Evolutionary conservation across 495 filamentous ascomycete species (phyloP).

Genomic region (Aspergillus nanangensis): DNA sequence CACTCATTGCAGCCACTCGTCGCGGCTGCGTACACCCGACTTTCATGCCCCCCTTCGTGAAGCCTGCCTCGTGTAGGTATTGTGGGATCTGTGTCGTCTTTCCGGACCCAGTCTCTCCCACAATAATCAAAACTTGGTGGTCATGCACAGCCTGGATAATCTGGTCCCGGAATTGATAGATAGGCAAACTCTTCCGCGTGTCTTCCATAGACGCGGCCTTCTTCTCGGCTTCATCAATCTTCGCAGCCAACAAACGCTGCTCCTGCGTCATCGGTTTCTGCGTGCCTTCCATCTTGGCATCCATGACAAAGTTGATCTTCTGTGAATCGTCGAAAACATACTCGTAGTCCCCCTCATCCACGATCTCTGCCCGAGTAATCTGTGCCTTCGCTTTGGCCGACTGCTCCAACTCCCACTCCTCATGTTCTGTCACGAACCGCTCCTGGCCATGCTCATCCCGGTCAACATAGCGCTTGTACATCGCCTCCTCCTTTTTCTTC

Average conservation of each 20-base stretch:
- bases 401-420: slow-evolving; percentile 95
- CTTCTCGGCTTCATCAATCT: slow-evolving; percentile 82
- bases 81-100: slow-evolving; percentile 90
- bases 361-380: slow-evolving; percentile 66
- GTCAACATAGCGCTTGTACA: slow-evolving; percentile 89
- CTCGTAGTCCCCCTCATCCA: slow-evolving; percentile 87
- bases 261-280: slow-evolving; percentile 68
- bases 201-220: slow-evolving; percentile 84
- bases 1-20: slow-evolving; percentile 93
- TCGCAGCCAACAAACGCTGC: slow-evolving; percentile 69
- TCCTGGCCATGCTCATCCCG: slow-evolving; percentile 84
- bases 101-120: slow-evolving; percentile 84
- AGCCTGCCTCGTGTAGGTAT: slow-evolving; percentile 83
- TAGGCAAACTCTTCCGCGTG: slow-evolving; percentile 83
- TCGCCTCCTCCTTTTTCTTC: slow-evolving; percentile 84
- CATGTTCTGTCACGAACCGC: slow-evolving; percentile 86
- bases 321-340: slow-evolving; percentile 90
- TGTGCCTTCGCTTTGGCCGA: slow-evolving; percentile 85
- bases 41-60: slow-evolving; percentile 66
- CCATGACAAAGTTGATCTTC: slow-evolving; percentile 81
- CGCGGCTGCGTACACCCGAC: slow-evolving; percentile 70
- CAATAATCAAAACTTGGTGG: slow-evolving; percentile 78
- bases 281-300: slow-evolving; percentile 64
- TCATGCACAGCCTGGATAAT: slow-evolving; percentile 74
- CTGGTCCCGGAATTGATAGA: slow-evolving; percentile 76